Evolutionary conservation across 768 basidiomycete species (phyloP), one percentile per base, ranked within the genome.

Genomic region (Mrakia gelida): DNA sequence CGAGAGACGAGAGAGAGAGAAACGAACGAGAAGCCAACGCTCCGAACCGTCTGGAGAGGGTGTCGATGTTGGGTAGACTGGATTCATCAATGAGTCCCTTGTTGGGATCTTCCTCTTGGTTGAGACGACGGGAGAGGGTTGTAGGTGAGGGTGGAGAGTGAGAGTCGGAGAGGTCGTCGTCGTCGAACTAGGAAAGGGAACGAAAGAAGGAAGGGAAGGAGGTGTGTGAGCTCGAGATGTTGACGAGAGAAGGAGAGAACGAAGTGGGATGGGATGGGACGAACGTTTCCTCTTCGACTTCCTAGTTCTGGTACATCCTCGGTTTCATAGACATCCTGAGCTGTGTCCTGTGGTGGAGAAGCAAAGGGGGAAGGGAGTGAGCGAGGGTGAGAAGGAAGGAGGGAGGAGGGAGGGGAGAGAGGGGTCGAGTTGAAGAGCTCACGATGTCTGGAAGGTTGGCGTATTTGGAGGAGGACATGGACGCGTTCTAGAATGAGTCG

Each of bases 391-490:
- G 78, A 75, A 54, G 16, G 45, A 75, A 28, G 43, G 26, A 23
- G 30, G 10, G 38, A 30, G 21, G 9, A 45, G 3, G 38, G 49
- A 30, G 49, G 41, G 21, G 54, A n/a, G 26, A 38, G 30, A 38
- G 38, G 38, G 38, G 38, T 38, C 38, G 38, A 38, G 38, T 38
- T 45, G 72, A 65, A 62, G 32, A 43, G 87, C 91, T 76, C 81
- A 95, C 94, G 76, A 96, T 95, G 83, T 96, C 94, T n/a, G 94
- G 94, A 4, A 96, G 86, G 82, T 91, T 89, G 16, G 93, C 91
- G 82, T 95, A 96, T 83, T 96, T 96, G 85, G 89, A 89, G 49
- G 84, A 85, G 81, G 87, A 91, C 90, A 90, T 38, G 34, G 67
- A 11, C 9, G 9, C 8, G 41, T 38, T 45, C 26, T 70, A 18